These are phyloP conservation scores for Cladosporium sp. DNA, from an alignment of 2,329 filamentous ascomycete genomes.

Conservation along the genomic window DNA sequence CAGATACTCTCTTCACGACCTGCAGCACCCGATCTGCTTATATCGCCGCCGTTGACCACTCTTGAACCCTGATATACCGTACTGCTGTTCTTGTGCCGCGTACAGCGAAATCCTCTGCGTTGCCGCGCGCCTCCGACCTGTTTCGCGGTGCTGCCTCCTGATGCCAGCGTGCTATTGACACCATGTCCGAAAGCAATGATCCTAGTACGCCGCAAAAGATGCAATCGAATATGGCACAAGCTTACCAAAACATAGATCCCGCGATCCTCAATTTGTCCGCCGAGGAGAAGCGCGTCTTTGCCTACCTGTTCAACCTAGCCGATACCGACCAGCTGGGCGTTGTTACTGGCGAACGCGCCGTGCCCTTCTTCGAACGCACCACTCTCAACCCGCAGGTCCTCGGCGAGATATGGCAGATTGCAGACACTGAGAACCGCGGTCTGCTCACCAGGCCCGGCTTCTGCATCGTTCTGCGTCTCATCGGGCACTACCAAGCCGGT, in stretches of 20 bases:
- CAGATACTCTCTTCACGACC: conserved; percentile 7
- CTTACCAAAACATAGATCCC: conserved; percentile 25
- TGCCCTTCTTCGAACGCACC: conserved; percentile 97
- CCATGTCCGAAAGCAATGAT: conserved; percentile 19
- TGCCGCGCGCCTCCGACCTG: conserved; percentile 3
- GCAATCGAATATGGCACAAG: not conserved
- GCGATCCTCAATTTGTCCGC: conserved; percentile 64
- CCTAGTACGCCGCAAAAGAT: conserved; percentile 11
- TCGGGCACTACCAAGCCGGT: conserved; percentile 90
- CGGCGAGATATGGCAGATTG: conserved; percentile 99
- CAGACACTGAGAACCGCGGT: conserved; percentile 92
- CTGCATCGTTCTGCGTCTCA: conserved; percentile 85
- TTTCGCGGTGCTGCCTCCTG: conserved; percentile 12
- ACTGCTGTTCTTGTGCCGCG: not conserved
- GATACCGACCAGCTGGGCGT: conserved; percentile 89
- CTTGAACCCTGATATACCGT: not conserved
- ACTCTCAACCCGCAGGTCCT: conserved; percentile 78
- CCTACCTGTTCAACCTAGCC: conserved; percentile 86
- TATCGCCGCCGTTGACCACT: not conserved
- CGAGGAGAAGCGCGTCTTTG: conserved; percentile 92
- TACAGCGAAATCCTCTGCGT: not conserved
- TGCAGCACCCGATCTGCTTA: not conserved
- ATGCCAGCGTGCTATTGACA: conserved; percentile 7
- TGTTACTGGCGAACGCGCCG: conserved; percentile 90
- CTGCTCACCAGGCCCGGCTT: conserved; percentile 91